Base-by-base conservation (phyloP, 768 basidiomycete genomes). In the Calocybe cyanea region DNA sequence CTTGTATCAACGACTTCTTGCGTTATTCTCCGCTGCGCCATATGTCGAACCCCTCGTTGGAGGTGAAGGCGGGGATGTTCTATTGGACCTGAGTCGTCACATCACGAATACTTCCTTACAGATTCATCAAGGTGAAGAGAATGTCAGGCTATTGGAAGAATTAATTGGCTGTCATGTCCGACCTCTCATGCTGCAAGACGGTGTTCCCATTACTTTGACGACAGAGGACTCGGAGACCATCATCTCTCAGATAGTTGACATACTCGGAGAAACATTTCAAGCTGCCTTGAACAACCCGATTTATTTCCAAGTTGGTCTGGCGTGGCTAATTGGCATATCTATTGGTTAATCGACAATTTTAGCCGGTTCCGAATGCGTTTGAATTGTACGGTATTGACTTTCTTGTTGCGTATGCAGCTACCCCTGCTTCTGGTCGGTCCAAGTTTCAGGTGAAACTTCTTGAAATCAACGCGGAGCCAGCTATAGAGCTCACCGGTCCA, bases 341-440 rank as follows among this genome's bases (percentile, higher is more conserved):
- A 10, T 47, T n/a, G 7, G 36, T 28, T 11, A 3, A 38, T 46
- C 54, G 3, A 55, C 34, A 14, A 10, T 15, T 34, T 18, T 19
- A 96, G 89, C 77, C 87, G 1, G 62, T 92, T 17, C 84, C 89
- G 1, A 97, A 97, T 60, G 91, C 89, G 0, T 98, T 97, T 58
- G 95, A 98, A 61, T 77, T 98, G 13, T 98, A 85, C 57, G 96
- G 96, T 0, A 77, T 88, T n/a, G 96, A 99, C 63, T 87, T 99
- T 48, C 71, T 98, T 11, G 76, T 97, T 47, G 75, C 74, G 42
- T 77, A 78, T 57, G 55, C 39, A 52, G 52, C 40, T 44, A 38
- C 43, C 11, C 53, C 41, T 3, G 45, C 57, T 0, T 42, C 38
- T 10, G 32, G 35, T 10, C 45, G 43, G 5, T 57, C 61, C 7